Evolutionary conservation across 2,329 filamentous ascomycete genomes (phyloP).

Genomic region (Aspergillus felis): DNA sequence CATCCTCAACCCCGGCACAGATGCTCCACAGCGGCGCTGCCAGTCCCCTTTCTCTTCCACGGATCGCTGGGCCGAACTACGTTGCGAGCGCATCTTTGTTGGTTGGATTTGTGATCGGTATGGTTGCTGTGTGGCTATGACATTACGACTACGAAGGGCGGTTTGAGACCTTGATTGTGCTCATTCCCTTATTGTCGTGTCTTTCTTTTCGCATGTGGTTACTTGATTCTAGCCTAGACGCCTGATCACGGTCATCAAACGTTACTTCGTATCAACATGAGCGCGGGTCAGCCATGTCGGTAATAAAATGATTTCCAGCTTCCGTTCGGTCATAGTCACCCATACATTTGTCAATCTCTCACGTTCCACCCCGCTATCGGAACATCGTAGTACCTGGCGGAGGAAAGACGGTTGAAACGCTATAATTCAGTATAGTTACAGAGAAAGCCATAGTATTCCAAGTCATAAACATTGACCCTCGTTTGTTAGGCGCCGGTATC

Average conservation of each 20-base stretch:
- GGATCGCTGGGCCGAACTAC: background rate
- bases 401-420: background rate
- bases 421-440: background rate
- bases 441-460: background rate
- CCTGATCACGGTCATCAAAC: background rate
- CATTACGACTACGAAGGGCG: background rate
- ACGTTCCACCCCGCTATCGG: background rate
- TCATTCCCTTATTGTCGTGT: background rate
- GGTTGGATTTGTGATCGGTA: slow-evolving; percentile 4
- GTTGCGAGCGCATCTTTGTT: background rate
- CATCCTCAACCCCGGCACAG: background rate
- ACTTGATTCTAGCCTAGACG: background rate
- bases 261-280: background rate
- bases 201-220: background rate
- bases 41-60: background rate
- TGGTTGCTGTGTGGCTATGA: slow-evolving; percentile 8
- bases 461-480: background rate
- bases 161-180: background rate
- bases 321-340: background rate
- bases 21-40: background rate
- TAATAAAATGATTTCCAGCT: background rate
- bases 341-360: background rate
- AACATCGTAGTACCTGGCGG: background rate
- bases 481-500: too few species aligned
- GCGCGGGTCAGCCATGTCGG: background rate